A percentile compares a stretch with the other conserved stretches of the same genome.
These are phyloP conservation scores for Colletotrichum sp. DNA, from an alignment of 2,329 filamentous ascomycete species.

Conservation along the genomic window DNA sequence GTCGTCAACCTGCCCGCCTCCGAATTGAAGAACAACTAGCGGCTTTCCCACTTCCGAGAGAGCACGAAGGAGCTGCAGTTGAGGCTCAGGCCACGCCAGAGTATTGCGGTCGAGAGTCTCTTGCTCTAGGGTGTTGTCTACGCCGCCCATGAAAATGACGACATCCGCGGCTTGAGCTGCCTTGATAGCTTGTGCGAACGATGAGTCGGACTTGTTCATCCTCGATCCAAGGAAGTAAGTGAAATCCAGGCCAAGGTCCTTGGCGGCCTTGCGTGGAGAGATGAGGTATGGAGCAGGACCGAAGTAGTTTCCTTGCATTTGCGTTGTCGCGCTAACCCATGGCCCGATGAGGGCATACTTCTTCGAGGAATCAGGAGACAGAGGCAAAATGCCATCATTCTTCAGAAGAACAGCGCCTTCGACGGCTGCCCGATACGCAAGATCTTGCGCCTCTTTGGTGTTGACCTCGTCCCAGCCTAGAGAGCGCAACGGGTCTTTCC, in stretches of 20 bases:
- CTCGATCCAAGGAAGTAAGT: slow-evolving; percentile 31
- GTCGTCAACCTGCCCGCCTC: slow-evolving; percentile 59
- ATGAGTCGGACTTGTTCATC: slow-evolving; percentile 27
- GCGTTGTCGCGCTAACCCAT: slow-evolving; percentile 35
- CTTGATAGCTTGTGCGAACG: slow-evolving; percentile 53
- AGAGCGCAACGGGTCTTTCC: slow-evolving; percentile 48
- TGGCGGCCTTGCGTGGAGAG: slow-evolving; percentile 20
- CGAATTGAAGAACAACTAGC: slow-evolving; percentile 56
- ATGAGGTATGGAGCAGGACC: slow-evolving; percentile 26
- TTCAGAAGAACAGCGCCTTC: slow-evolving; percentile 56
- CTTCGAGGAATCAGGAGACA: slow-evolving; percentile 34
- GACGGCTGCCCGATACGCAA: slow-evolving; percentile 55
- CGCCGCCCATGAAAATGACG: slow-evolving; percentile 60
- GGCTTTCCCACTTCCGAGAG: slow-evolving; percentile 48
- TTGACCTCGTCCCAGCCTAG: slow-evolving; percentile 62
- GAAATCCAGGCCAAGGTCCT: slow-evolving; percentile 32
- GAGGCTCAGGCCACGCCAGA: slow-evolving; percentile 8
- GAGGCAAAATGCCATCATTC: slow-evolving; percentile 56
- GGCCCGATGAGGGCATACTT: slow-evolving; percentile 37
- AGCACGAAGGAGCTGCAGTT: slow-evolving; percentile 17
- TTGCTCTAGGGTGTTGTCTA: slow-evolving; percentile 52
- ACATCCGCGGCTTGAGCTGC: slow-evolving; percentile 63
- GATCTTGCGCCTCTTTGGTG: slow-evolving; percentile 54
- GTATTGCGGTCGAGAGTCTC: slow-evolving; percentile 64
- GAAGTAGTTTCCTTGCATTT: slow-evolving; percentile 23